phyloP scores from a whole-genome alignment of 1,284 basidiomycete genomes.

The Kalmanozyma brasiliensis region DNA sequence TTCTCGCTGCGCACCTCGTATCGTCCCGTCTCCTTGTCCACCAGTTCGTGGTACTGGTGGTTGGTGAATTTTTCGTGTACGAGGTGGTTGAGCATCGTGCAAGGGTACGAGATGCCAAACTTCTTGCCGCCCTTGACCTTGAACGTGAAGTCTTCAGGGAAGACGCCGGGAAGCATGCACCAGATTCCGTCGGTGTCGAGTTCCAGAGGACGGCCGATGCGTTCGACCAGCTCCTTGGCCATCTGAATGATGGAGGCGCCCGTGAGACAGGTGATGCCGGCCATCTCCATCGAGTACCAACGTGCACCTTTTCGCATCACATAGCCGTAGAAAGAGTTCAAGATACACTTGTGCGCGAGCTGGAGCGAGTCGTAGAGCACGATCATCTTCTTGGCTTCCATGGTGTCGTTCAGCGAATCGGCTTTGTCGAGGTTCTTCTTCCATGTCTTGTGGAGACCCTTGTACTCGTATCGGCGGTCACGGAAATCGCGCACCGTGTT shows the following conservation, averaged over 20 bases:
- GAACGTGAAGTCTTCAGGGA: conserved; percentile 98
- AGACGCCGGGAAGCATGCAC: conserved; percentile 99
- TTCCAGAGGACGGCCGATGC: conserved; percentile 95
- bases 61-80: conserved; percentile 97
- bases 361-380: conserved; percentile 99
- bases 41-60: conserved; percentile 93
- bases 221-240: conserved; percentile 94
- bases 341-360: conserved; percentile 98
- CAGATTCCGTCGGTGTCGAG: conserved; percentile 99
- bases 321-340: conserved; percentile 99
- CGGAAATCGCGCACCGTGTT: conserved; percentile 97
- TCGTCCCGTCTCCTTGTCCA: conserved; percentile 81
- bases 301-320: conserved; percentile 99
- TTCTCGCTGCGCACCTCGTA: conserved; percentile 94
- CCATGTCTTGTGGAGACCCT: conserved; percentile 98
- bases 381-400: conserved; percentile 99
- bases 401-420: conserved; percentile 80
- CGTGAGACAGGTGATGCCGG: conserved; percentile 97
- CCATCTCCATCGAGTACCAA: conserved; percentile 99
- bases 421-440: conserved; percentile 95
- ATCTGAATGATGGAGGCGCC: conserved; percentile 99
- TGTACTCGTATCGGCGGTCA: conserved; percentile 98
- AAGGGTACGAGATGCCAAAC: conserved; percentile 94
- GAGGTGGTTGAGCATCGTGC: conserved; percentile 99
- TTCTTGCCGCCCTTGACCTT: conserved; percentile 87